Evolutionary conservation across 1,139 yeast genomes (phyloP).

Genomic region (Sugiyamaella pinicola): DNA sequence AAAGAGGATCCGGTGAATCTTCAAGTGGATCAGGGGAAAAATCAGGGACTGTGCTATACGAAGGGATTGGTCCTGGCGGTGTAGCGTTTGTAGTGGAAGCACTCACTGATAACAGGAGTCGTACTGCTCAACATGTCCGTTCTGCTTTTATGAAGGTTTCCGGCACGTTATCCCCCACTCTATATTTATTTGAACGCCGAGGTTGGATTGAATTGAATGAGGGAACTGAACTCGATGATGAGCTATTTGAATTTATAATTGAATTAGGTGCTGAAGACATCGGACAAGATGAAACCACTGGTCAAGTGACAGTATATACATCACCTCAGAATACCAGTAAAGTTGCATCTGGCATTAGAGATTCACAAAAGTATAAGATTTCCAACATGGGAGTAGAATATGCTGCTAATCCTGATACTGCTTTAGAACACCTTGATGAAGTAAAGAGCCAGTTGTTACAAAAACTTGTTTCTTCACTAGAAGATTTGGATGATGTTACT

Average conservation of each 20-base stretch:
- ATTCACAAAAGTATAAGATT: slow-evolving; percentile 54
- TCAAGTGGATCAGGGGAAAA: slow-evolving; percentile 44
- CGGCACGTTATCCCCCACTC: slow-evolving; percentile 76
- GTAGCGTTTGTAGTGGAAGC: slow-evolving; percentile 84
- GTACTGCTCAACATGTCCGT: slow-evolving; percentile 76
- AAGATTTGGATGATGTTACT: slow-evolving; percentile 78
- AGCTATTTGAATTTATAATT: slow-evolving; percentile 67
- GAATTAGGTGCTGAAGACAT: slow-evolving; percentile 88
- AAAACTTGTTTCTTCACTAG: slow-evolving; percentile 63
- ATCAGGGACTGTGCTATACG: slow-evolving; percentile 60
- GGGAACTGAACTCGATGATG: slow-evolving; percentile 48
- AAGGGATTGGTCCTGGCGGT: slow-evolving; percentile 92
- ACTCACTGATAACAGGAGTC: slow-evolving; percentile 80
- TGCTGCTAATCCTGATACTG: slow-evolving; percentile 62
- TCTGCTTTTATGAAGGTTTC: slow-evolving; percentile 71
- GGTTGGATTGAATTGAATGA: slow-evolving; percentile 66
- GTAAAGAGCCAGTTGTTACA: slow-evolving; percentile 55
- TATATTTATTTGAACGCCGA: slow-evolving; percentile 71
- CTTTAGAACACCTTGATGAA: slow-evolving; percentile 49
- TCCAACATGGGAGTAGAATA: slow-evolving; percentile 72
- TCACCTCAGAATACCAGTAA: slow-evolving; percentile 63
- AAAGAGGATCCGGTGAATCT: slow-evolving; percentile 70
- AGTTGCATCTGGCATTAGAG: slow-evolving; percentile 61
- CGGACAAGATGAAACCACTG: slow-evolving; percentile 41
- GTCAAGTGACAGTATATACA: slow-evolving; percentile 44